A percentile compares a stretch with the other conserved stretches of the same genome.
These are phyloP conservation scores for Phytophthora foliorum DNA, from an alignment of 352 stramenopile species.

Conservation along the genomic window DNA sequence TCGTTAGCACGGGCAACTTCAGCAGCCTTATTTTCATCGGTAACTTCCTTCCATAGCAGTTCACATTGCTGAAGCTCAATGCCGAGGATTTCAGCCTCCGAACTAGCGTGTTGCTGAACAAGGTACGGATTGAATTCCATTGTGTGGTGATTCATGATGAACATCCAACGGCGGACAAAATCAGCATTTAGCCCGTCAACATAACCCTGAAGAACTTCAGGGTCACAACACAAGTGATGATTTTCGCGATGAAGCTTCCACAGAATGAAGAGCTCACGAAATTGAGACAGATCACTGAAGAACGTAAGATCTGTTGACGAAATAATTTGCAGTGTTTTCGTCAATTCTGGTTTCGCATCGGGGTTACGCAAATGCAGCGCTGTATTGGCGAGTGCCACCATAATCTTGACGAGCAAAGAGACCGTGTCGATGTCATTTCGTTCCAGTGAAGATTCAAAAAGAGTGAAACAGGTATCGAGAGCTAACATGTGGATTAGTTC, in stretches of 20 bases:
- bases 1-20: slow-evolving; percentile 37
- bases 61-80: slow-evolving; percentile 66
- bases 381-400: slow-evolving; percentile 58
- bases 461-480: slow-evolving; percentile 61
- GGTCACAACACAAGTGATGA: slow-evolving; percentile 56
- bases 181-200: slow-evolving; percentile 40
- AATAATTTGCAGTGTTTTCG: slow-evolving; percentile 84
- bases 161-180: slow-evolving; percentile 61
- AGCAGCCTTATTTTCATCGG: slow-evolving; percentile 45
- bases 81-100: slow-evolving; percentile 59
- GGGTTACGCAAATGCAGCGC: slow-evolving; percentile 48
- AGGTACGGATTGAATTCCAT: slow-evolving; percentile 81
- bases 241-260: slow-evolving; percentile 70
- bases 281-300: slow-evolving; percentile 61
- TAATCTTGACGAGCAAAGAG: slow-evolving; percentile 54
- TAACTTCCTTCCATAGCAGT: slow-evolving; percentile 64
- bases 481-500: slow-evolving; percentile 55
- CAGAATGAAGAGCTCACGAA: slow-evolving; percentile 68
- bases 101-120: slow-evolving; percentile 61
- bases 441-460: slow-evolving; percentile 44
- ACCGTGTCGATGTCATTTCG: slow-evolving; percentile 39
- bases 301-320: slow-evolving; percentile 77
- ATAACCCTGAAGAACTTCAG: slow-evolving; percentile 31
- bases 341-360: slow-evolving; percentile 42
- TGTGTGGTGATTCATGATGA: slow-evolving; percentile 46